Base-by-base conservation (phyloP, 2,329 filamentous ascomycete genomes). In the Botrytis squamosa region DNA sequence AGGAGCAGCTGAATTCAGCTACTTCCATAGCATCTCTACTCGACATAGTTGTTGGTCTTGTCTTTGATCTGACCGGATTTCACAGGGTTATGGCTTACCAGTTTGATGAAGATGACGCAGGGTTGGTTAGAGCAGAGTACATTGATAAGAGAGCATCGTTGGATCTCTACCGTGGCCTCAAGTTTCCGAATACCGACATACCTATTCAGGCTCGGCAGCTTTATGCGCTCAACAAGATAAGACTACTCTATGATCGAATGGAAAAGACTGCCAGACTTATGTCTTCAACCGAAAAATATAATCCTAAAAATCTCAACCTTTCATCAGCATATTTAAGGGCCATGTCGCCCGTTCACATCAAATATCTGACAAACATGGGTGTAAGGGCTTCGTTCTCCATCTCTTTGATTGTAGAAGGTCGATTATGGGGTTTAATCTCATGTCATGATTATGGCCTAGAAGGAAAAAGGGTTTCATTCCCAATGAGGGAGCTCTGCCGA, bases 21-120 rank as follows among this genome's bases (percentile, higher is more conserved):
- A 85, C 89, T 0, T 91, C 87, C 73, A 84, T 97, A 1, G 90
- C 93, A 1, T 86, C 82, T 0, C 93, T 97, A 74, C 84, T 97
- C 59, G 95, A 96, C 78, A 90, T 95, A 4, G 83, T 96, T 4
- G 92, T 96, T 0, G 94, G 94, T 0, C 91, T 97, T 8, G 89
- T 97, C 57, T 97, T 96, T 80, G 94, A 97, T 79, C 81, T 97
- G 66, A 97, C 94, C 0, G 94, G 94, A 0, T 97, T 97, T 76
- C 94, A 97, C 80, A 92, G 94, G 18, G 93, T 97, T 65, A 95
- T 97, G 93, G 88, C 97, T 2, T 97, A 97, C 79, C 93, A 97
- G 81, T 97, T 97, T 77, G 94, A 97, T 80, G 85, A 90, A 4
- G 83, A 86, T 0, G 96, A 92, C 85, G 97, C 97, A 78, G 94